Evolutionary conservation across 495 filamentous ascomycete species (phyloP), one percentile per base, ranked within the genome.

Genomic region (Neurospora tetrasperma): DNA sequence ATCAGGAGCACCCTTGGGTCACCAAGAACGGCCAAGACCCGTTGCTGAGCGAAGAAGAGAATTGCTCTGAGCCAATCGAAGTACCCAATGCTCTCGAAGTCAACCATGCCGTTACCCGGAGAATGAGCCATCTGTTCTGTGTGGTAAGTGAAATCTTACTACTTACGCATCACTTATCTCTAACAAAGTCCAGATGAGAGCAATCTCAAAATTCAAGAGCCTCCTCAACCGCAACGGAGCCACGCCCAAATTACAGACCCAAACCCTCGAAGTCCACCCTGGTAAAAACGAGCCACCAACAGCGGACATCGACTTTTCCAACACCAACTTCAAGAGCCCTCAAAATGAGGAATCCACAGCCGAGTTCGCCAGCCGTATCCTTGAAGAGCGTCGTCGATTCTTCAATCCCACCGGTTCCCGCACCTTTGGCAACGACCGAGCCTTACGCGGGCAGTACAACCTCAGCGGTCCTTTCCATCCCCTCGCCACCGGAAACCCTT

Each of bases 1-100:
- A 70, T 12, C 76, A 97, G 95, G 87, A 93, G 78, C 96, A 99
- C 79, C 90, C 93, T 5, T 99, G 96, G 96, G 94, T 98, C 11
- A 99, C 96, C 8, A 92, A 89, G 75, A 82, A 87, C 54, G 95
- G 94, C 31, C 85, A 85, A 40, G 96, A 99, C 81, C 90, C 90
- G 72, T 83, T 99, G 16, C 85, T 99, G 42, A 86, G 94, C 31
- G 86, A 86, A 35, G 89, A 94, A 70, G 95, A 98, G 80, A 99
- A 99, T 77, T 97, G 92, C 16, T 87, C 92, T 20, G 87, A 94
- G 72, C 81, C 92, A 10, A 85, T 98, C 31, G 90, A 91, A 44
- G 84, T 88, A 8, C 95, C 96, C 4, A 98, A 94, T 40, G 89
- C 94, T 70, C 91, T 93, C 71, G 96, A 99, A 80, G 88, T 97